These are phyloP conservation scores for Fusarium tanahbumbuense DNA, from an alignment of 2,329 filamentous ascomycete genomes.

Conservation along the genomic window DNA sequence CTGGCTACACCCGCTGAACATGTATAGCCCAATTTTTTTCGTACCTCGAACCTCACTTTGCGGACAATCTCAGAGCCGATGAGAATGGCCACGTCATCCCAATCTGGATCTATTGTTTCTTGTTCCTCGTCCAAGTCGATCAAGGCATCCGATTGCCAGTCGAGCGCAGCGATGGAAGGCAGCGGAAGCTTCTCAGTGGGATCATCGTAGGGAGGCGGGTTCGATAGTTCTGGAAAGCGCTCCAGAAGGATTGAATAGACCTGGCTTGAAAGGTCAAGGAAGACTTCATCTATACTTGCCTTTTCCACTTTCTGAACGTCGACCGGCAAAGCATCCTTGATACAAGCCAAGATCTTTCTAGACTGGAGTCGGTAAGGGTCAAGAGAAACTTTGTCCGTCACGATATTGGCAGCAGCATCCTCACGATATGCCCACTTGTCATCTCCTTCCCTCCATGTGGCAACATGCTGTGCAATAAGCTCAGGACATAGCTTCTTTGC, in stretches of 20 bases:
- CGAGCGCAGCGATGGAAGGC: conserved; percentile 75
- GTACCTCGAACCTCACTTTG: conserved; percentile 75
- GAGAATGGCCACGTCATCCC: conserved; percentile 91
- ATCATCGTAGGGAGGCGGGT: conserved; percentile 78
- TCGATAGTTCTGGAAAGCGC: conserved; percentile 77
- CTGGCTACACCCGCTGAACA: conserved; percentile 89
- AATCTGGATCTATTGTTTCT: conserved; percentile 87
- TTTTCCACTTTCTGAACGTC: conserved; percentile 84
- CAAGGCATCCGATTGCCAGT: conserved; percentile 87
- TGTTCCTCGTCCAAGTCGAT: conserved; percentile 80
- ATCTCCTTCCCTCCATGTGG: conserved; percentile 93
- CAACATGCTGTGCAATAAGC: conserved; percentile 89
- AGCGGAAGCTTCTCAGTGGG: conserved; percentile 76
- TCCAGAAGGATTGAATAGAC: conserved; percentile 80
- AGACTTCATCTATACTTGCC: conserved; percentile 95
- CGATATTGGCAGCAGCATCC: conserved; percentile 82
- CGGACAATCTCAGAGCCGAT: conserved; percentile 91
- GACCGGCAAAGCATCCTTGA: conserved; percentile 78
- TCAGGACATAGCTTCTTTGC: conserved; percentile 88
- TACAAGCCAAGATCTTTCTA: conserved; percentile 80
- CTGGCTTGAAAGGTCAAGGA: conserved; percentile 88
- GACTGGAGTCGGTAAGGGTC: conserved; percentile 92
- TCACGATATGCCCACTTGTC: conserved; percentile 91
- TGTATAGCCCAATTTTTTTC: conserved; percentile 81
- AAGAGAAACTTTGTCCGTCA: conserved; percentile 90